These are phyloP conservation scores for Amaranthus cruentus DNA, from an alignment of 148 eudicot genomes.

Conservation along the genomic window DNA sequence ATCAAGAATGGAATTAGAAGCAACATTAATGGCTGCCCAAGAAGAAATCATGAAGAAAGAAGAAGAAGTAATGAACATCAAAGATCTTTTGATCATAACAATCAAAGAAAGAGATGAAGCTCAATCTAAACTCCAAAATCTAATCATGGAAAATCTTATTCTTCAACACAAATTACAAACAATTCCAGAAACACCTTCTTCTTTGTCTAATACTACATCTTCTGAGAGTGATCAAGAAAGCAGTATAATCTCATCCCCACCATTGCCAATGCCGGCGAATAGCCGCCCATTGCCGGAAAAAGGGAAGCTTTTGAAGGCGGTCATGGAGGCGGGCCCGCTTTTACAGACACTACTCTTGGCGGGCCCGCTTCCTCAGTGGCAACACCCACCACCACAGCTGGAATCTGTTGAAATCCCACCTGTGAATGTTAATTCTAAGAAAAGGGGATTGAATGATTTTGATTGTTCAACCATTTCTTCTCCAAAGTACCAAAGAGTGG, in stretches of 20 bases:
- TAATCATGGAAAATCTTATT: constrained; percentile 40
- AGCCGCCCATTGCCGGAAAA: constrained; percentile 64
- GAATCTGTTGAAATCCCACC: constrained; percentile 74
- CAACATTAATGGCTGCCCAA: constrained; percentile 53
- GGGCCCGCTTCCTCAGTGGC: constrained; percentile 89
- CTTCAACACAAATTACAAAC: constrained; percentile 38
- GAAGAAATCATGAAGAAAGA: constrained; percentile 77
- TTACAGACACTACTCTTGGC: constrained; percentile 75
- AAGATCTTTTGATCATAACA: constrained; percentile 39
- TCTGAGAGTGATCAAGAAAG: constrained; percentile 24
- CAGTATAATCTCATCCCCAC: constrained; percentile 21
- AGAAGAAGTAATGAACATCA: constrained; percentile 59
- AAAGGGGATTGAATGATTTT: constrained; percentile 29
- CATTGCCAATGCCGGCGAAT: constrained; percentile 30
- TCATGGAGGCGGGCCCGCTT: constrained; percentile 92
- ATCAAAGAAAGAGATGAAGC: constrained; percentile 75
- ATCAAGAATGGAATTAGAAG: constrained; percentile 69
- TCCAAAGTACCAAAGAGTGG: constrained; percentile 64
- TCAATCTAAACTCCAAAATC: constrained; percentile 44
- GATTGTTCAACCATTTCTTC: constrained; percentile 35
- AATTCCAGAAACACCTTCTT: constrained; percentile 1
- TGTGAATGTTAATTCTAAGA: constrained; percentile 35
- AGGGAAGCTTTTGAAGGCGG: constrained; percentile 74
- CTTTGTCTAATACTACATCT: constrained; percentile 21
- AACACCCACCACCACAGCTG: constrained; percentile 80